These are phyloP conservation scores for Filobasidium wieringae DNA, from an alignment of 768 basidiomycete species.

Conservation along the genomic window DNA sequence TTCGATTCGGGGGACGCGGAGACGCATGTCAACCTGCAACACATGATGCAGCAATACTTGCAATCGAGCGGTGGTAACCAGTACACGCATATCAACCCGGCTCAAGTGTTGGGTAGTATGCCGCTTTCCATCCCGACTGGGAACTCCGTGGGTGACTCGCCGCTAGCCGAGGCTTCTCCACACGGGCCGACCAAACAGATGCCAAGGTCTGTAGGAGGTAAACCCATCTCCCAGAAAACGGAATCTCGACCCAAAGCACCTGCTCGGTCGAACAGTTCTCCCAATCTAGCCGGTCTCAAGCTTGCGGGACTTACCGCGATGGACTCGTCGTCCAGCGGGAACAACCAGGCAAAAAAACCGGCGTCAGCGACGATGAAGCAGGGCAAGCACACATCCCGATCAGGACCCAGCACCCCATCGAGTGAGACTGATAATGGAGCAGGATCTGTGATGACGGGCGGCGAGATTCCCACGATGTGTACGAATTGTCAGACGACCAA, in stretches of 20 bases:
- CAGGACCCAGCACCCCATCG: slow-evolving; percentile 17
- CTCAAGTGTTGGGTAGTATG: slow-evolving; percentile 54
- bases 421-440: slow-evolving; percentile 51
- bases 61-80: slow-evolving; percentile 32
- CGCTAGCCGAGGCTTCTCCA: slow-evolving; percentile 28
- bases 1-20: slow-evolving; percentile 15
- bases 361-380: background rate
- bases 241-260: slow-evolving; percentile 17
- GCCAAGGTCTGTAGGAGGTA: slow-evolving; percentile 29
- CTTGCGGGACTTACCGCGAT: slow-evolving; percentile 11
- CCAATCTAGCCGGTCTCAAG: slow-evolving; percentile 28
- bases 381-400: background rate
- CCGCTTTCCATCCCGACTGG: slow-evolving; percentile 22
- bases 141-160: slow-evolving; percentile 9
- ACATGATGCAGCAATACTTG: slow-evolving; percentile 38
- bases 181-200: slow-evolving; percentile 23
- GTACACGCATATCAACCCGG: slow-evolving; percentile 61
- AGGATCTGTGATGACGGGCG: slow-evolving; percentile 33
- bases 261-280: slow-evolving; percentile 29
- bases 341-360: background rate
- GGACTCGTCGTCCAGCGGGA: background rate
- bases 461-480: slow-evolving; percentile 61
- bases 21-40: slow-evolving; percentile 31
- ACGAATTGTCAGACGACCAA: slow-evolving; percentile 93
- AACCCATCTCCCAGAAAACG: slow-evolving; percentile 1